These are phyloP conservation scores for Bathelium albidoporum DNA, from an alignment of 495 filamentous ascomycete species.

Conservation along the genomic window DNA sequence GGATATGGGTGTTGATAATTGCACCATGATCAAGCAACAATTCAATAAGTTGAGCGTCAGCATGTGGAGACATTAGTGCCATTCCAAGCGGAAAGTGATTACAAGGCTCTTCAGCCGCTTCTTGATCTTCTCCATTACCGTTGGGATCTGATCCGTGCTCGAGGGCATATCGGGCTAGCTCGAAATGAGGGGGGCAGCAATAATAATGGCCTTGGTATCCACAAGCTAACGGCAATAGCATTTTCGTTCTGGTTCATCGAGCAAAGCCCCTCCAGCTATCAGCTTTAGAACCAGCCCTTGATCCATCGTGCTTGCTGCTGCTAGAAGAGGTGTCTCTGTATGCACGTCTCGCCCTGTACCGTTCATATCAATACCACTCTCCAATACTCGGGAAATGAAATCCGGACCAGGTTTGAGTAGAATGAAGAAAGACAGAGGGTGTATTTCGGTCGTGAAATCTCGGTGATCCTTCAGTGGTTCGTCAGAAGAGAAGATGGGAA, in stretches of 20 bases:
- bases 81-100: too few species aligned
- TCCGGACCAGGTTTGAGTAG: background rate
- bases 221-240: too few species aligned
- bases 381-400: background rate
- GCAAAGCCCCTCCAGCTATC: background rate
- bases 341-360: background rate
- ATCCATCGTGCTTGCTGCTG: background rate
- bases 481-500: background rate
- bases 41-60: background rate
- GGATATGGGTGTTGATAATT: background rate
- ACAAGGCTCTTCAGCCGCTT: too few species aligned
- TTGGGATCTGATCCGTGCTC: background rate
- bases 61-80: background rate
- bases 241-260: background rate
- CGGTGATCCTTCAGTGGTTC: background rate
- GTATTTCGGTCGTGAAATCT: background rate
- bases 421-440: background rate
- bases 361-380: constrained; percentile 1
- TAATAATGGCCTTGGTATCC: background rate
- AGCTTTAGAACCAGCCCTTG: background rate
- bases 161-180: background rate
- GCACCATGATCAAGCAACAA: background rate
- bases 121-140: background rate
- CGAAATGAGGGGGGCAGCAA: background rate
- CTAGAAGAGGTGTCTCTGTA: background rate